These are phyloP conservation scores for Tripidium arundinaceum DNA, from an alignment of 202 grass and related monocot genomes.

Conservation along the genomic window DNA sequence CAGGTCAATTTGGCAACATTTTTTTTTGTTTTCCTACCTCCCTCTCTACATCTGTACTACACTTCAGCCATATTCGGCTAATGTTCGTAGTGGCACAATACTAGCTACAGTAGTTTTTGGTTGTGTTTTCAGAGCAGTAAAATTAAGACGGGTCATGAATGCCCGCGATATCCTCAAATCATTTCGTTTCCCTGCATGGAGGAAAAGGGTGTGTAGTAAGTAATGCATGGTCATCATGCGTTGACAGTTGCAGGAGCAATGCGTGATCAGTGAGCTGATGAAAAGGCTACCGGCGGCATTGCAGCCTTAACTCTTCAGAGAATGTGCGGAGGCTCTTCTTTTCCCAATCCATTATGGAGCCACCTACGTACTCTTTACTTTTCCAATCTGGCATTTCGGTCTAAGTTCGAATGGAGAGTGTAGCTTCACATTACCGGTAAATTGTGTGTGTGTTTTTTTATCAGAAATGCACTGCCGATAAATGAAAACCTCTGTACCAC, in stretches of 20 bases:
- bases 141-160: slow-evolving; percentile 29
- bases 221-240: slow-evolving; percentile 43
- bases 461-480: background rate
- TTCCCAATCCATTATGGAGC: background rate
- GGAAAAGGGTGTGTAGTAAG: slow-evolving; percentile 24
- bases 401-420: background rate
- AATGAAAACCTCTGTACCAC: background rate
- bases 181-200: slow-evolving; percentile 37
- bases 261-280: slow-evolving; percentile 25
- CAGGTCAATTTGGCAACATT: slow-evolving; percentile 25
- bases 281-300: slow-evolving; percentile 23
- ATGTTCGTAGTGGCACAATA: no score
- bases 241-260: slow-evolving; percentile 31
- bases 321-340: slow-evolving; percentile 15
- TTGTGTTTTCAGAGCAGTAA: no score
- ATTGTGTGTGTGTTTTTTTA: background rate
- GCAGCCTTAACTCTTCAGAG: slow-evolving; percentile 39
- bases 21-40: background rate
- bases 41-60: slow-evolving; percentile 29
- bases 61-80: slow-evolving; percentile 18
- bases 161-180: slow-evolving; percentile 21
- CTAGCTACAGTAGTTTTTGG: no score
- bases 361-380: background rate
- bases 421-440: background rate
- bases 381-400: background rate